Conservation (phyloP, 345 rosid species). For the Moricandia moricandioides region DNA sequence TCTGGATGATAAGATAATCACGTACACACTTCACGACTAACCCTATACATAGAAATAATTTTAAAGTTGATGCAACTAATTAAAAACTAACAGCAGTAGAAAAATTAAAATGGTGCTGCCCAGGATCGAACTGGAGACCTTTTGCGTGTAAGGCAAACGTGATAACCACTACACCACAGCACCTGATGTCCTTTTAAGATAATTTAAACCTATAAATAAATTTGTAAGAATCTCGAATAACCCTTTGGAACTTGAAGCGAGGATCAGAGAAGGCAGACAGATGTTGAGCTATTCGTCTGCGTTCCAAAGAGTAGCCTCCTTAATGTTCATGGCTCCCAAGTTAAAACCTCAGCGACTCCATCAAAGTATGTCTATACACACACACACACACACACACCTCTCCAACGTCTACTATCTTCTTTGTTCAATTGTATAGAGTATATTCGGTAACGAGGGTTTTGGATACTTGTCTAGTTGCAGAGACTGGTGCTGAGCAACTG, state of each 20-base stretch:
- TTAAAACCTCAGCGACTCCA: constrained; percentile 48
- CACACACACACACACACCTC: no score
- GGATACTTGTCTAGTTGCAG: constrained; percentile 34
- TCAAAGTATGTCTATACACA: constrained; percentile 31
- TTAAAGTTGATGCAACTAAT: not conserved
- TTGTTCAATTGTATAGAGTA: not conserved
- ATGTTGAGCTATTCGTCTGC: constrained; percentile 41
- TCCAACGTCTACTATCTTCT: no score
- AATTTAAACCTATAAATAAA: accelerated
- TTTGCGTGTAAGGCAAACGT: constrained; percentile 41
- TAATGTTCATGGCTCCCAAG: constrained; percentile 47
- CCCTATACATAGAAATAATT: not conserved
- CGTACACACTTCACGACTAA: not conserved
- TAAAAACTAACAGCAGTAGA: not conserved
- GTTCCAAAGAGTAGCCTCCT: constrained; percentile 27
- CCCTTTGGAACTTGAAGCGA: not conserved
- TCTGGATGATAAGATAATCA: not conserved
- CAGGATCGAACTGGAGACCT: constrained; percentile 43
- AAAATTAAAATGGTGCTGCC: constrained; percentile 27
- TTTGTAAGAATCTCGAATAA: not conserved
- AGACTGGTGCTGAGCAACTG: constrained; percentile 38
- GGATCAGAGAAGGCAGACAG: constrained; percentile 17
- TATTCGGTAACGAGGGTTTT: constrained; percentile 5
- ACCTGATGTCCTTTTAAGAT: accelerated
- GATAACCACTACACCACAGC: constrained; percentile 47